Conservation (phyloP, 495 filamentous ascomycete genomes). For the Monascus purpureus region DNA sequence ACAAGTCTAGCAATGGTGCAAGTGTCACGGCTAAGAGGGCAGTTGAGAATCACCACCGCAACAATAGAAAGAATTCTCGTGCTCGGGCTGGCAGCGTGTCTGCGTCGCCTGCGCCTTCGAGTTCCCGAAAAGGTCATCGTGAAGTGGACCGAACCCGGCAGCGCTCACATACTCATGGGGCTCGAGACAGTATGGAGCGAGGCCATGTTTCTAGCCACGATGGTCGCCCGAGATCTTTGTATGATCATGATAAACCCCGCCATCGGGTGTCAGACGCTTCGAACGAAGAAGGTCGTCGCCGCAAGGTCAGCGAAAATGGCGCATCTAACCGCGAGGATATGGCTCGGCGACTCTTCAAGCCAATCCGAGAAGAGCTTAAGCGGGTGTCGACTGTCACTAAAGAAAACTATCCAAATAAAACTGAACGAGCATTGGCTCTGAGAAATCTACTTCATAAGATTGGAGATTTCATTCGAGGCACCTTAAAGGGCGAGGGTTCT, state of each 20-base stretch:
- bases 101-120: conserved; percentile 38
- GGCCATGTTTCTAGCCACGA: conserved; percentile 30
- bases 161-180: conserved; percentile 32
- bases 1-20: conserved; percentile 53
- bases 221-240: conserved; percentile 19
- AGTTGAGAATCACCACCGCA: conserved; percentile 81
- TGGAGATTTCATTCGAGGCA: conserved; percentile 31
- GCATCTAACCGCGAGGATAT: conserved; percentile 34
- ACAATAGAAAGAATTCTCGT: conserved; percentile 53
- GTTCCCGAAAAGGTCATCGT: conserved; percentile 31
- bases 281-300: conserved; percentile 28
- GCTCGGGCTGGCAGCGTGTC: conserved; percentile 31
- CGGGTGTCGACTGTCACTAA: conserved; percentile 47
- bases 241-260: conserved; percentile 21
- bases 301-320: conserved; percentile 28
- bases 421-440: conserved; percentile 37
- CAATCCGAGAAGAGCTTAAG: conserved; percentile 43
- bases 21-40: conserved; percentile 56
- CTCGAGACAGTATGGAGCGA: conserved; percentile 33
- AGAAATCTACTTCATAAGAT: conserved; percentile 33
- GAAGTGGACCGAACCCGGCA: conserved; percentile 37
- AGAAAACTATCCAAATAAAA: conserved; percentile 45
- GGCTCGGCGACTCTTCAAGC: conserved; percentile 44
- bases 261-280: conserved; percentile 25
- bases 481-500: conserved; percentile 18